Base-by-base conservation (phyloP, 2,329 filamentous ascomycete species). In the Cryphonectria naterciae region DNA sequence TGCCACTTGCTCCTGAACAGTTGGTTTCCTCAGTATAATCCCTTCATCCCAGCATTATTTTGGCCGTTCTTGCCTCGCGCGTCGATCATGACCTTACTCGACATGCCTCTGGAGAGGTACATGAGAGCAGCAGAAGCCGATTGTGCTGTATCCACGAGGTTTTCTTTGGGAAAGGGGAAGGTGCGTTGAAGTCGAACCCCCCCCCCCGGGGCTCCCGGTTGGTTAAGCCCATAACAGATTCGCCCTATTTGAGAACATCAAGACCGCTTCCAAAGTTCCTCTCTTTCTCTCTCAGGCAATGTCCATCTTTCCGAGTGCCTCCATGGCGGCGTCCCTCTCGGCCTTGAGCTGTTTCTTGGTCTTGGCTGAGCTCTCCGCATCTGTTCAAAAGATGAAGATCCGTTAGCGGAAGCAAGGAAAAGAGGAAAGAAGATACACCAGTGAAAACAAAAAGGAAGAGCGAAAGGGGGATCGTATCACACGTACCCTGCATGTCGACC, bases 271-370 rank as follows among this genome's bases (percentile, higher is more conserved):
- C 25, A 6, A 39, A 39, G 25, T 11, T 28, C 11, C 17, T 8
- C 46, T 49, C 6, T 49, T 6, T 49, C 43, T 49, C 19, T 22
- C 46, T 73, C 71, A 73, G 7, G 65, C 62, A 35, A 73, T 70
- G 43, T 73, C 69, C 71, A 73, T 73, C 71, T 71, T 73, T 56
- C 58, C 69, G 46, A 69, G 60, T 5, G 71, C 71, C 19, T 73
- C 71, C 63, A 71, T 54, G 25, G 71, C 69, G 22, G 52, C 71
- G 17, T 67, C 65, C 46, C 69, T 62, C 63, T 73, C 69, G 15
- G 65, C 63, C 71, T 73, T 72, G 66, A 71, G 68, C 32, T 72
- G 68, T 66, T 71, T 73, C 71, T 73, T 73, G 32, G 41, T 65
- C 69, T 69, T 71, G 39, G 52, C 58, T 17, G 60, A 46, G 25